Percentiles rank a stretch among this genome's conserved stretches.
Conservation (phyloP, 805 yeast species). For the Cyberlindnera mississippiensis region DNA sequence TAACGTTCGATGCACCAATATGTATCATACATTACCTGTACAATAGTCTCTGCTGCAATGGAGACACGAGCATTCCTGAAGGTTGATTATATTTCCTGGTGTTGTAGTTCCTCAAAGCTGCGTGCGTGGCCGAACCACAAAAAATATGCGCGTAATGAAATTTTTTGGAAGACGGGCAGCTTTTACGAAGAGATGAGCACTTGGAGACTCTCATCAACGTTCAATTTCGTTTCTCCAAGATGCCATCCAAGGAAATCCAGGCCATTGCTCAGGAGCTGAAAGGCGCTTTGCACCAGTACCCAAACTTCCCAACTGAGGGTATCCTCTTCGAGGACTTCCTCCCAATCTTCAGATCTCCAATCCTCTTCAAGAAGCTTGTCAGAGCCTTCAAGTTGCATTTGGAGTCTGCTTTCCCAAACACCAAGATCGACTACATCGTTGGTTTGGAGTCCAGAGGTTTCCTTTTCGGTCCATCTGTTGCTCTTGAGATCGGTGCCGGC, state of each 20-base stretch:
- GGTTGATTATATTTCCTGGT: no score
- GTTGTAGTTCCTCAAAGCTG: no score
- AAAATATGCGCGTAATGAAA: constrained; percentile 6
- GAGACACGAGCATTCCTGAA: no score
- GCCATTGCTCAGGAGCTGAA: constrained; percentile 43
- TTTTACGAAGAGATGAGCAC: no score
- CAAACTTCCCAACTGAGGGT: constrained; percentile 92
- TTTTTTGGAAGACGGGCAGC: not conserved
- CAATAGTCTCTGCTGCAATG: no score
- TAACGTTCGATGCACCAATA: no score
- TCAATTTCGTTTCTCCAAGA: constrained; percentile 2
- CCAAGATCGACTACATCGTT: constrained; percentile 79
- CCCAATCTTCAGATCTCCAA: constrained; percentile 86
- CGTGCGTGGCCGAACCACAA: not conserved
- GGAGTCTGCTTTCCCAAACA: constrained; percentile 46
- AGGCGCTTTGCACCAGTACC: constrained; percentile 68
- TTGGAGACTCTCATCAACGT: no score
- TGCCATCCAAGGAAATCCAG: constrained; percentile 20
- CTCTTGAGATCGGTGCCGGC: constrained; percentile 82
- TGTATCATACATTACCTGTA: no score
- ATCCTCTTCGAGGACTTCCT: constrained; percentile 92
- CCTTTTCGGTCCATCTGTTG: constrained; percentile 92
- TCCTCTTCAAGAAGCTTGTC: constrained; percentile 72
- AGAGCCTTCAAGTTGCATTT: constrained; percentile 77
- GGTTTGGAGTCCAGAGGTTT: constrained; percentile 98